phyloP scores from a whole-genome alignment of 2,329 filamentous ascomycete species.

The Penicillium sp. region DNA sequence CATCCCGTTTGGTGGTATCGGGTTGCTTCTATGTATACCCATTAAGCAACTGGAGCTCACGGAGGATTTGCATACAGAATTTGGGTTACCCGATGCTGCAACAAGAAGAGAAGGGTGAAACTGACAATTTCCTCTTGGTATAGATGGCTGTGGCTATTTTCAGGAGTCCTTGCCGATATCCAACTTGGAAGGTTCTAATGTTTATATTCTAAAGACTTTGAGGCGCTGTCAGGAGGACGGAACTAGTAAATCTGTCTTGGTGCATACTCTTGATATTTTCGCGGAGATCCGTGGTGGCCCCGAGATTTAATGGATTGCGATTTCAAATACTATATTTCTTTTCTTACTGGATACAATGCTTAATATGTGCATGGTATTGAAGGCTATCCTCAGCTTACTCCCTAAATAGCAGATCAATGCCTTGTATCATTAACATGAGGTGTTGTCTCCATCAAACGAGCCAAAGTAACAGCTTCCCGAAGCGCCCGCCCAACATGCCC shows the following conservation, averaged over 20 bases:
- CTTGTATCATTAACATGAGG: slow-evolving; percentile 28
- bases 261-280: not conserved
- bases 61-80: slow-evolving; percentile 1
- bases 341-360: not conserved
- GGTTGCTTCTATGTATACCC: slow-evolving; percentile 35
- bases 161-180: not conserved
- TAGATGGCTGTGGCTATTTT: not conserved
- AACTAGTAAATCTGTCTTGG: not conserved
- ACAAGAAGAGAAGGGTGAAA: not conserved
- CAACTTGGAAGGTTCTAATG: not conserved
- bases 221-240: slow-evolving; percentile 15
- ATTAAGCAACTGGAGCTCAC: slow-evolving; percentile 31
- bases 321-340: not conserved
- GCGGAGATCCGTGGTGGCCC: slow-evolving; percentile 9
- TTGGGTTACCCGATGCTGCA: slow-evolving; percentile 49
- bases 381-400: not conserved
- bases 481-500: slow-evolving; percentile 57
- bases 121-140: not conserved
- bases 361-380: not conserved
- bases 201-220: slow-evolving; percentile 4
- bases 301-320: too few species aligned
- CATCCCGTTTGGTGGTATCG: slow-evolving; percentile 33
- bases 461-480: slow-evolving; percentile 60
- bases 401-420: slow-evolving; percentile 7
- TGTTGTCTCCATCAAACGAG: slow-evolving; percentile 50